Evolutionary conservation across 768 basidiomycete genomes (phyloP).

Genomic region (Hydnomerulius pinastri): DNA sequence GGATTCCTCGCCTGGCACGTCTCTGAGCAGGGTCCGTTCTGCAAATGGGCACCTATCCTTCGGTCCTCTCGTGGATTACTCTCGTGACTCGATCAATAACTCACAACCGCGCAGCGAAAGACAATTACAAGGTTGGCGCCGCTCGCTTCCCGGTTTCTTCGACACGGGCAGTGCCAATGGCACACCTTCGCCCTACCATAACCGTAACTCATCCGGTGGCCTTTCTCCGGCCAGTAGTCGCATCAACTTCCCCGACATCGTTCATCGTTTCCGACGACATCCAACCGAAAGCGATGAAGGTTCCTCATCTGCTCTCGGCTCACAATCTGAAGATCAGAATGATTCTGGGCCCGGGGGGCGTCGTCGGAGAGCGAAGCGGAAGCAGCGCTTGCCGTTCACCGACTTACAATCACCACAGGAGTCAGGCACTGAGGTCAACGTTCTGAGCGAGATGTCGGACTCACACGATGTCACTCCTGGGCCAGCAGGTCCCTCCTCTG

Average conservation of each 20-base stretch:
- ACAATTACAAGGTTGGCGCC: conserved; percentile 26
- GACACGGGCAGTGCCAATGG: conserved; percentile 38
- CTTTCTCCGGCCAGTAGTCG: conserved; percentile 48
- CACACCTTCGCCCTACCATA: conserved; percentile 35
- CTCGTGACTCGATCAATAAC: conserved; percentile 48
- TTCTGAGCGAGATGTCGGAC: conserved; percentile 7
- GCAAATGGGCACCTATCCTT: conserved; percentile 57
- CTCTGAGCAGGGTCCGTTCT: conserved; percentile 40
- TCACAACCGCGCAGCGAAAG: conserved; percentile 47
- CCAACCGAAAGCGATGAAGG: conserved; percentile 49
- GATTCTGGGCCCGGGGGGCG: conserved; percentile 24
- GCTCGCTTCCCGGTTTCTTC: conserved; percentile 26
- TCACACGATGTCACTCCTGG: conserved; percentile 4
- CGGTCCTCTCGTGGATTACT: conserved; percentile 53
- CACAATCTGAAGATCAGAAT: conserved; percentile 44
- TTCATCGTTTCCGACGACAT: conserved; percentile 36
- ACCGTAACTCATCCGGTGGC: conserved; percentile 29
- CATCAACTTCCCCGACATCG: conserved; percentile 39
- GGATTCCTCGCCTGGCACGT: conserved; percentile 41
- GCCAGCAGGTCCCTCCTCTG: conserved; percentile 4
- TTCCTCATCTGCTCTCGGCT: conserved; percentile 46
- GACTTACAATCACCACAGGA: conserved; percentile 23
- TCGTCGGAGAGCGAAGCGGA: conserved; percentile 10
- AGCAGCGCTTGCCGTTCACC: conserved; percentile 25
- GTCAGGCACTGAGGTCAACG: conserved; percentile 11